phyloP scores from a whole-genome alignment of 208 protist genomes.

The Leptomonas seymouri region DNA sequence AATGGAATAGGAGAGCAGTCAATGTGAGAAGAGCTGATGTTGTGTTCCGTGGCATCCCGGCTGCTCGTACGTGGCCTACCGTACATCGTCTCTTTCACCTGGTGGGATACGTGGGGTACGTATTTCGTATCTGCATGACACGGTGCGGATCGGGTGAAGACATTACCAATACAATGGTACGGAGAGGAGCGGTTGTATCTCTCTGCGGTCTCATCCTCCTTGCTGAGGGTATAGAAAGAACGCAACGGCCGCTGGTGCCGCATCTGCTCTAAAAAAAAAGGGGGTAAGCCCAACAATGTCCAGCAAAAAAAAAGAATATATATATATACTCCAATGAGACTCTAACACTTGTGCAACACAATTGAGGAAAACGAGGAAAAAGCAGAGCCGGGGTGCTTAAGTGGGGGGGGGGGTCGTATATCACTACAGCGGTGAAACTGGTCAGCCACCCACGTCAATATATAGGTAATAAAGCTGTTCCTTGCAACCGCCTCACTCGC shows the following conservation, averaged over 20 bases:
- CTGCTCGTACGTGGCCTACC: neutral
- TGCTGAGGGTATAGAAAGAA: neutral
- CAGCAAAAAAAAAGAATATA: neutral
- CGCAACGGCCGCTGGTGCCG: constrained; percentile 3
- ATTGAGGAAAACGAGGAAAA: too few relatives aligned
- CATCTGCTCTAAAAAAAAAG: constrained; percentile 12
- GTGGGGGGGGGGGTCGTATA: too few relatives aligned
- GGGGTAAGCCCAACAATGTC: neutral
- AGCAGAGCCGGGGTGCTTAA: too few relatives aligned
- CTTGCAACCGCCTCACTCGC: too few relatives aligned
- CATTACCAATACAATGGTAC: neutral
- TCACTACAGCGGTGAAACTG: too few relatives aligned
- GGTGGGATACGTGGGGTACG: neutral
- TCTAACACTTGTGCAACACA: too few relatives aligned
- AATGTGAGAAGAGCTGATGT: neutral
- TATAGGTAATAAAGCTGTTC: too few relatives aligned
- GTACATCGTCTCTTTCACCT: neutral
- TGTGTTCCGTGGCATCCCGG: neutral
- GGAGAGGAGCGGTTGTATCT: neutral
- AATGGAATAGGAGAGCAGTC: constrained; percentile 26
- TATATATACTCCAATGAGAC: too few relatives aligned
- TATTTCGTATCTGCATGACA: neutral
- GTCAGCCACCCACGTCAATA: too few relatives aligned
- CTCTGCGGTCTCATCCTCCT: neutral
- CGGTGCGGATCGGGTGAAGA: neutral